phyloP scores from a whole-genome alignment of 257 asterid genomes.

The Ilex asprella region DNA sequence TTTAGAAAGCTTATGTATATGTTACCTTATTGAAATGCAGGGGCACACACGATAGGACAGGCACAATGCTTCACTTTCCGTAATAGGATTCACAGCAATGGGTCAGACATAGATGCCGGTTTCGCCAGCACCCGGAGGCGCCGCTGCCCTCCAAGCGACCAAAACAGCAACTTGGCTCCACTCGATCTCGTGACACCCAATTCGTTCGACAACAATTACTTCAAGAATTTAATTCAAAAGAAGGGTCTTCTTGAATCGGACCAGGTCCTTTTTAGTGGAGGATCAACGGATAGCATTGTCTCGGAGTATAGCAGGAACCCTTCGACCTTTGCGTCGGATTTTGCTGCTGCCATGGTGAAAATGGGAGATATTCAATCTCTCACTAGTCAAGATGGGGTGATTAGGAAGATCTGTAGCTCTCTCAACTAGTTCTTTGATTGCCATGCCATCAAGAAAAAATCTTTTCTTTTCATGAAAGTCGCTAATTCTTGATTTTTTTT shows the following conservation, averaged over 20 bases:
- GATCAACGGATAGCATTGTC: conserved; percentile 21
- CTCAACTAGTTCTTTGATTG: conserved; percentile 1
- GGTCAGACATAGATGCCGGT: conserved; percentile 18
- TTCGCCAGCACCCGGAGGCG: conserved; percentile 26
- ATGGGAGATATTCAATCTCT: conserved; percentile 26
- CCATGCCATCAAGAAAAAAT: no score
- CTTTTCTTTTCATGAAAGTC: no score
- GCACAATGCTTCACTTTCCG: conserved; percentile 25
- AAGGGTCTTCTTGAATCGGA: conserved; percentile 24
- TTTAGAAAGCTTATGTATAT: no score
- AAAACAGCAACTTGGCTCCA: conserved; percentile 18
- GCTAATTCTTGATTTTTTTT: no score
- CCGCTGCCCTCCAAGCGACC: conserved; percentile 18
- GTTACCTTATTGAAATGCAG: conserved; percentile 4
- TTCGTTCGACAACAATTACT: conserved; percentile 24
- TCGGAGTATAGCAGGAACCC: conserved; percentile 23
- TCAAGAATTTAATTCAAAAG: conserved; percentile 20
- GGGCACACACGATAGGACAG: conserved; percentile 31
- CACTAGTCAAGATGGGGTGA: conserved; percentile 11
- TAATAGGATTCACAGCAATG: conserved; percentile 23
- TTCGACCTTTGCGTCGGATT: conserved; percentile 17
- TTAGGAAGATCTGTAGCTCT: conserved; percentile 21
- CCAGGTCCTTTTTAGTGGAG: conserved; percentile 11
- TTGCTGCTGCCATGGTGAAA: conserved; percentile 25
- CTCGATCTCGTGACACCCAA: conserved; percentile 15